Conservation (phyloP, 1,139 yeast genomes). For the Candida sanyaensis region DNA sequence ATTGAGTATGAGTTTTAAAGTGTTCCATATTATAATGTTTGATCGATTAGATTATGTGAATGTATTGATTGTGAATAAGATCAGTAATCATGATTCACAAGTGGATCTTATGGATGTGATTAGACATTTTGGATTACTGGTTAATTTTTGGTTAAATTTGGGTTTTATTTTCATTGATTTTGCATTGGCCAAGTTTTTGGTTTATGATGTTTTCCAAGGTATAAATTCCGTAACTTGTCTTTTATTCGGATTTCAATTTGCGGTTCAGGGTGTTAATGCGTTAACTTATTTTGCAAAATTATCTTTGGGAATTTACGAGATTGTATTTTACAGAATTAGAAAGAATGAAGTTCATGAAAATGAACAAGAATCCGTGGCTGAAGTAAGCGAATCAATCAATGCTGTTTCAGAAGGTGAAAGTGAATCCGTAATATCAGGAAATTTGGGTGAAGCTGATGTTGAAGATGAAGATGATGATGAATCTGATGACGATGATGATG, state of each 20-base stretch:
- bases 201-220: slow-evolving; percentile 58
- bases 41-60: slow-evolving; percentile 62
- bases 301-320: slow-evolving; percentile 58
- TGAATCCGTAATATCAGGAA: slow-evolving; percentile 36
- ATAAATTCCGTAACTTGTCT: slow-evolving; percentile 53
- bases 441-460: slow-evolving; percentile 15
- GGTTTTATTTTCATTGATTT: slow-evolving; percentile 52
- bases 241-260: slow-evolving; percentile 76
- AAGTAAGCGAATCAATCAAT: slow-evolving; percentile 67
- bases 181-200: slow-evolving; percentile 54
- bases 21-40: slow-evolving; percentile 71
- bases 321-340: slow-evolving; percentile 29
- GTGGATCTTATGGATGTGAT: slow-evolving; percentile 12
- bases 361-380: slow-evolving; percentile 53
- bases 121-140: slow-evolving; percentile 9
- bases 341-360: slow-evolving; percentile 17
- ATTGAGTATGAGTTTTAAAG: slow-evolving; percentile 55
- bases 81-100: slow-evolving; percentile 22
- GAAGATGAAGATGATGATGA: slow-evolving; percentile 10
- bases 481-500: slow-evolving; percentile 28
- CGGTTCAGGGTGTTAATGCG: slow-evolving; percentile 61
- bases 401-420: slow-evolving; percentile 52
- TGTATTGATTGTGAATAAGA: slow-evolving; percentile 34
- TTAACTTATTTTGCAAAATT: slow-evolving; percentile 51
- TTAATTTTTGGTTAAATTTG: slow-evolving; percentile 31